phyloP scores from a whole-genome alignment of 164 flowering plant genomes.

The Nelumbo lutea region DNA sequence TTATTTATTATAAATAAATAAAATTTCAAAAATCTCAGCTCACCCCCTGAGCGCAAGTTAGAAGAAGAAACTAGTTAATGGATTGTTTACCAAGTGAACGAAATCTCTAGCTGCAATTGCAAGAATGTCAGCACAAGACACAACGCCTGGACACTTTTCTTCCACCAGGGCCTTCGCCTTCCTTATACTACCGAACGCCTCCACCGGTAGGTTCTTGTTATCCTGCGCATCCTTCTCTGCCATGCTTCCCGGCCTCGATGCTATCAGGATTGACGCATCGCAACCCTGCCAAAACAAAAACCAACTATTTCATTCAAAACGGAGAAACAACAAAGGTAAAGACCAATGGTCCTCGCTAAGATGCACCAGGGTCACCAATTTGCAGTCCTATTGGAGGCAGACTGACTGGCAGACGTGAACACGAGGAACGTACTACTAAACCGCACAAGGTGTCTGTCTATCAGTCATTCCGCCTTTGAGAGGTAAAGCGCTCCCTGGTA shows the following conservation, averaged over 20 bases:
- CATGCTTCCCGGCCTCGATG: constrained; percentile 36
- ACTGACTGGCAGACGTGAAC: not conserved
- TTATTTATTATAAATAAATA: too few relatives aligned
- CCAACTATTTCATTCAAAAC: too few relatives aligned
- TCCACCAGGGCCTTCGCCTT: constrained; percentile 65
- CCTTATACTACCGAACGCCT: constrained; percentile 61
- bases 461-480: too few relatives aligned
- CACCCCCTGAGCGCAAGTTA: too few relatives aligned
- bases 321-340: too few relatives aligned
- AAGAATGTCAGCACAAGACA: constrained; percentile 84
- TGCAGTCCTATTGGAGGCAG: not conserved
- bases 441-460: too few relatives aligned
- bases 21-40: too few relatives aligned
- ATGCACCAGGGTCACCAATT: constrained; percentile 4
- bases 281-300: constrained; percentile 48
- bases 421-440: not conserved
- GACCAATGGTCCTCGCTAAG: not conserved
- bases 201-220: constrained; percentile 46
- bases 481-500: not conserved
- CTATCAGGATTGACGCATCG: constrained; percentile 66
- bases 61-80: too few relatives aligned
- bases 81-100: constrained; percentile 9
- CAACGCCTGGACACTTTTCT: constrained; percentile 57
- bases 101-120: constrained; percentile 75
- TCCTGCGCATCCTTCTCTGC: constrained; percentile 41